Conservation (phyloP, 306 rosid genomes). For the Nissolia schottii region DNA sequence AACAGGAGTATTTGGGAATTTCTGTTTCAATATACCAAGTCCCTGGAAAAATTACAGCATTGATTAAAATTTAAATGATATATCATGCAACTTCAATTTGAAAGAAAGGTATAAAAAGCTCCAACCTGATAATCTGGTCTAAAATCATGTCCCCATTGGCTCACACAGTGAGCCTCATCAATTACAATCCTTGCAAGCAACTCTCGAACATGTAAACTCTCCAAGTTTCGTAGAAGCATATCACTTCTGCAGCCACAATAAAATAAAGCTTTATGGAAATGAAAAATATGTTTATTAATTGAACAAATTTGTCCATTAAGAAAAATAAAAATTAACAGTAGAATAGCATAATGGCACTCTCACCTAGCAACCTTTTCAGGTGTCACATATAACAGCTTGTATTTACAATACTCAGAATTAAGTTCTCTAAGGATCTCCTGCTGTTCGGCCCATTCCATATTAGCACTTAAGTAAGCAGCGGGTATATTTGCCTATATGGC, state of each 20-base stretch:
- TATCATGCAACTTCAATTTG: neutral
- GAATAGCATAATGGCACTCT: slow-evolving; percentile 38
- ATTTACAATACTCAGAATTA: slow-evolving; percentile 67
- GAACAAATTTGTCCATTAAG: slow-evolving; percentile 10
- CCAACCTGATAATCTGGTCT: slow-evolving; percentile 98
- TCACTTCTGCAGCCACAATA: slow-evolving; percentile 67
- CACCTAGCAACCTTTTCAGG: slow-evolving; percentile 97
- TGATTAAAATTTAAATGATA: slow-evolving; percentile 12
- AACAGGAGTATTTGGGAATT: slow-evolving; percentile 90
- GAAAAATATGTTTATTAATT: neutral
- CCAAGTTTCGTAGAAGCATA: slow-evolving; percentile 73
- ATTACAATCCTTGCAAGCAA: slow-evolving; percentile 93
- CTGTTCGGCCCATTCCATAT: slow-evolving; percentile 93
- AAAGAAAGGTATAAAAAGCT: slow-evolving; percentile 23
- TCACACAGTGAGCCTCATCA: slow-evolving; percentile 99
- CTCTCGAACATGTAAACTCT: slow-evolving; percentile 73
- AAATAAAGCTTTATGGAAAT: slow-evolving; percentile 19
- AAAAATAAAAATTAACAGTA: slow-evolving; percentile 13
- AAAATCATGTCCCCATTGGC: slow-evolving; percentile 99
- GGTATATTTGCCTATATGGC: slow-evolving; percentile 80
- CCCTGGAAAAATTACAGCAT: slow-evolving; percentile 52
- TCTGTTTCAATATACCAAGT: slow-evolving; percentile 95
- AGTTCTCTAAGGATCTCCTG: slow-evolving; percentile 88
- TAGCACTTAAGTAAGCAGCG: slow-evolving; percentile 88
- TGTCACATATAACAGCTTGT: slow-evolving; percentile 85